phyloP scores from a whole-genome alignment of 768 basidiomycete species.

The Leccinum disarticulatum region DNA sequence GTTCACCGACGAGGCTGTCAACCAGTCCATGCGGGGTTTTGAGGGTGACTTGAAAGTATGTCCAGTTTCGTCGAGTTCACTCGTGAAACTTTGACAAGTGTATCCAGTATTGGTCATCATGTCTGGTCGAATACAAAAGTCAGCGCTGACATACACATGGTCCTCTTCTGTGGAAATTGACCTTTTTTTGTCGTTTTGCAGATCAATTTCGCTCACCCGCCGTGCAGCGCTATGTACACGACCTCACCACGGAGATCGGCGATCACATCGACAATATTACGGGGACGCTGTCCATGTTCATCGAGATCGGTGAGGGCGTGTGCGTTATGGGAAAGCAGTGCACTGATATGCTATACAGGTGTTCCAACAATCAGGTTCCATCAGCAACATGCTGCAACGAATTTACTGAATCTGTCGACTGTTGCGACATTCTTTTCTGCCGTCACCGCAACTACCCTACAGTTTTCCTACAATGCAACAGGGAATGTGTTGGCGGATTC shows the following conservation, averaged over 20 bases:
- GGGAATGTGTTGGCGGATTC: constrained; percentile 38
- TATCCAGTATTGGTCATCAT: constrained; percentile 53
- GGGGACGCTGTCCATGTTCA: constrained; percentile 49
- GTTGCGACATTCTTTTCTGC: constrained; percentile 57
- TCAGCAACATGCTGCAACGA: constrained; percentile 50
- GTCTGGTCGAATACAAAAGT: constrained; percentile 49
- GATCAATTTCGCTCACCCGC: constrained; percentile 53
- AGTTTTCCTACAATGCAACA: constrained; percentile 42
- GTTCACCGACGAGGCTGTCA: constrained; percentile 52
- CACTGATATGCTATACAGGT: constrained; percentile 38
- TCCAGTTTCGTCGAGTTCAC: constrained; percentile 1
- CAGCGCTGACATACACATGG: constrained; percentile 3
- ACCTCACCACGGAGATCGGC: constrained; percentile 50
- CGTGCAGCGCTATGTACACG: constrained; percentile 56
- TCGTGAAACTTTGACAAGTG: constrained; percentile 12
- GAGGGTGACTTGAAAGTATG: constrained; percentile 51
- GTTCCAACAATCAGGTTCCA: constrained; percentile 56
- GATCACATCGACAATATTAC: constrained; percentile 55
- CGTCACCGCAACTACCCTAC: constrained; percentile 51
- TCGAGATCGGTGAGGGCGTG: constrained; percentile 48
- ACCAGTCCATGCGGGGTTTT: constrained; percentile 48
- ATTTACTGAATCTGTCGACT: constrained; percentile 50
- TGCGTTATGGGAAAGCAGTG: constrained; percentile 18
- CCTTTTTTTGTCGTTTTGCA: constrained; percentile 18
- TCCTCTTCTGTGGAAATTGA: constrained; percentile 8